phyloP scores from a whole-genome alignment of 768 basidiomycete species.

The Xerocomellus dryophilus region DNA sequence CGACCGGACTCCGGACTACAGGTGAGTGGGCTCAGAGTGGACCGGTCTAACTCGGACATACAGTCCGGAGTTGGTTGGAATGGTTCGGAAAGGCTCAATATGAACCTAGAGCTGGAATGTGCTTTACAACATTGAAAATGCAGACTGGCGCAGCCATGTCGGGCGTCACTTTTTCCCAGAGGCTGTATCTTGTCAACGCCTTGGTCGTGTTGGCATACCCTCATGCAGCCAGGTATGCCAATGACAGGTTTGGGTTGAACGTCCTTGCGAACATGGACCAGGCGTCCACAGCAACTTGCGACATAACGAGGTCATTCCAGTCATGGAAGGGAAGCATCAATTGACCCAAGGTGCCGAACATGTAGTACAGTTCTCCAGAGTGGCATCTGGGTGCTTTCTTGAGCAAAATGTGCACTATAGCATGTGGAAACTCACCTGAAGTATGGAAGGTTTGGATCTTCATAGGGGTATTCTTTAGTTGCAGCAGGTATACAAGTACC shows the following conservation, averaged over 20 bases:
- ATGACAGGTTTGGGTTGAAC: conserved; percentile 45
- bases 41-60: too few species aligned
- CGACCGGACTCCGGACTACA: too few species aligned
- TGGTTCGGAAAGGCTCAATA: too few species aligned
- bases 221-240: conserved; percentile 39
- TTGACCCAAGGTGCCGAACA: conserved; percentile 39
- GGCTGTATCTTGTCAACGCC: neutral
- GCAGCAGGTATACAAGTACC: conserved; percentile 44
- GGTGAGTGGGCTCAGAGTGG: too few species aligned
- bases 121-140: too few species aligned
- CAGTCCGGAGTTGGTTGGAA: too few species aligned
- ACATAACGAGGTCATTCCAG: conserved; percentile 42
- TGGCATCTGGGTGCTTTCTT: conserved; percentile 19
- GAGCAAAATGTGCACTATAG: neutral
- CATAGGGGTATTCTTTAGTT: conserved; percentile 40
- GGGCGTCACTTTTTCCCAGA: conserved; percentile 1
- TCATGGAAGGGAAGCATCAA: conserved; percentile 43
- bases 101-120: too few species aligned
- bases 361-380: conserved; percentile 33
- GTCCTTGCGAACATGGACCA: conserved; percentile 49
- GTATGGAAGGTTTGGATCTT: conserved; percentile 47
- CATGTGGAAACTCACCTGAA: conserved; percentile 33
- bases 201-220: conserved; percentile 34
- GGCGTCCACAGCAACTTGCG: conserved; percentile 40
- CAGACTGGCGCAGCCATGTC: neutral